These are phyloP conservation scores for Syzygium aromaticum DNA, from an alignment of 345 rosid genomes.

Conservation along the genomic window DNA sequence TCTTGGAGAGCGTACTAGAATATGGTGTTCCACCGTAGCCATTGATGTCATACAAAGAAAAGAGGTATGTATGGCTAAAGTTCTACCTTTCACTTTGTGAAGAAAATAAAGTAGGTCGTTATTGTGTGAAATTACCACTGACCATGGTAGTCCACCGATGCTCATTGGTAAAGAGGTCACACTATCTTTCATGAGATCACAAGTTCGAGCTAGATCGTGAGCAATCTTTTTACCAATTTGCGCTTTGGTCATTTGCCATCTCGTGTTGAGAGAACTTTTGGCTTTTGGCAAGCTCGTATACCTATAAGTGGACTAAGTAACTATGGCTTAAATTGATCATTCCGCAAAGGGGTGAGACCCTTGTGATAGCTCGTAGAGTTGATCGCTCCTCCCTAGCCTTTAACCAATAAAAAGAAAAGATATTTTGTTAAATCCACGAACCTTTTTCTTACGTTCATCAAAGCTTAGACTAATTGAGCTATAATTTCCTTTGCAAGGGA, in stretches of 20 bases:
- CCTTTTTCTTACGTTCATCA: neutral
- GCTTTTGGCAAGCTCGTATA: no score
- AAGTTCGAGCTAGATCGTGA: neutral
- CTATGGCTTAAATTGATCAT: no score
- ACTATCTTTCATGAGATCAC: neutral
- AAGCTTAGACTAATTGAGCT: neutral
- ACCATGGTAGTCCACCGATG: neutral
- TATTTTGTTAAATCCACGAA: neutral
- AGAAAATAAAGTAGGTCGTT: neutral
- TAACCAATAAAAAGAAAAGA: neutral
- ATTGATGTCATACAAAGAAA: neutral
- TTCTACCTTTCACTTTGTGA: neutral
- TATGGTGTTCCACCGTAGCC: neutral
- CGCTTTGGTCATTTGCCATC: neutral
- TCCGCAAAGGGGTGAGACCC: no score
- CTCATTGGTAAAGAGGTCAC: neutral
- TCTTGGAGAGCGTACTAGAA: neutral
- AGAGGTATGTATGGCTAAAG: neutral
- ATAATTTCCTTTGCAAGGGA: conserved; percentile 4
- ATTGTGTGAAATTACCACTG: neutral
- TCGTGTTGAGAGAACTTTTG: neutral
- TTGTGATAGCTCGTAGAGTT: no score
- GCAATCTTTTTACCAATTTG: neutral
- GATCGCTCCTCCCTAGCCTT: neutral
- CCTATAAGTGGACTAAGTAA: no score